These are phyloP conservation scores for Desmodesmus armatus DNA, from an alignment of 139 green algal species.

Conservation along the genomic window DNA sequence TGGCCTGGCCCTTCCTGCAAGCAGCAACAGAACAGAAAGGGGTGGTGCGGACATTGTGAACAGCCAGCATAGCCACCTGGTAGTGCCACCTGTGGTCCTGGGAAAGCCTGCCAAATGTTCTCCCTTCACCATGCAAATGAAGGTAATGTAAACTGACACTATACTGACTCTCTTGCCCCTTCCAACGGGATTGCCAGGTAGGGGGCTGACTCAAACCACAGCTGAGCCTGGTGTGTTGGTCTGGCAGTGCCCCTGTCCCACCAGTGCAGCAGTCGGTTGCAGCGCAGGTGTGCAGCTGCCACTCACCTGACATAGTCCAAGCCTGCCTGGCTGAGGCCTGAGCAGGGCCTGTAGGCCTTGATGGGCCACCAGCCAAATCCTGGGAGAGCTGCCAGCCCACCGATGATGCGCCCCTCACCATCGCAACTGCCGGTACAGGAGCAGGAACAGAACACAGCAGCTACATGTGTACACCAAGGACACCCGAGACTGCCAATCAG, in stretches of 20 bases:
- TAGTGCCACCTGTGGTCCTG: too few species aligned
- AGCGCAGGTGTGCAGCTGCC: too few species aligned
- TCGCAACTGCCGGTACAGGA: slow-evolving; percentile 70
- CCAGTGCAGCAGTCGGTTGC: too few species aligned
- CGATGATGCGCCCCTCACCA: slow-evolving; percentile 73
- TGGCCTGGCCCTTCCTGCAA: slow-evolving; percentile 85
- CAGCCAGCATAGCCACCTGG: neutral
- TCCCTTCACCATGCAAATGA: too few species aligned
- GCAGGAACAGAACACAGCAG: neutral
- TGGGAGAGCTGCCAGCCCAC: slow-evolving; percentile 79
- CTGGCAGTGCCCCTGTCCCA: too few species aligned
- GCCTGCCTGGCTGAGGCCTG: slow-evolving; percentile 62
- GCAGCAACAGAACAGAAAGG: neutral
- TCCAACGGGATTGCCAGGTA: too few species aligned
- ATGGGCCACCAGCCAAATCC: slow-evolving; percentile 90
- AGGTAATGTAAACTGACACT: too few species aligned
- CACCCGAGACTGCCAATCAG: neutral
- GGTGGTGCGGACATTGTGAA: too few species aligned
- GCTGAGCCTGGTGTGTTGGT: too few species aligned
- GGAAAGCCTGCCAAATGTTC: too few species aligned
- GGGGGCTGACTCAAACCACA: too few species aligned
- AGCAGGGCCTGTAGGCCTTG: slow-evolving; percentile 90
- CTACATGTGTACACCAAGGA: neutral
- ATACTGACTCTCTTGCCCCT: too few species aligned
- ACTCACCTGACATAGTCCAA: slow-evolving; percentile 79